These are phyloP conservation scores for Puya raimondii DNA, from an alignment of 176 grass and related monocot species.

Conservation along the genomic window DNA sequence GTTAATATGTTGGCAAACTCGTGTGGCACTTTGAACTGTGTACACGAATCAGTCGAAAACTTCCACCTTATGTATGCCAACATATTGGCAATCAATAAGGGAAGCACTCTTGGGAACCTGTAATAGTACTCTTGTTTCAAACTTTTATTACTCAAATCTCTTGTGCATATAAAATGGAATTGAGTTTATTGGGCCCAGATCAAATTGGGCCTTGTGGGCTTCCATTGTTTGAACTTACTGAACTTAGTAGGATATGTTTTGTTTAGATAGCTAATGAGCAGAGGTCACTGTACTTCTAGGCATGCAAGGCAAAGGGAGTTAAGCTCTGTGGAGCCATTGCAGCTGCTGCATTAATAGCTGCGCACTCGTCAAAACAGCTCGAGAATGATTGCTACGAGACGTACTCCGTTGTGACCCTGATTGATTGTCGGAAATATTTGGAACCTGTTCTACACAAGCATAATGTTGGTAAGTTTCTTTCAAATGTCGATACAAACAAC, in stretches of 20 bases:
- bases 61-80: too few relatives aligned
- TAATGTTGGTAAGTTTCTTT: conserved; percentile 43
- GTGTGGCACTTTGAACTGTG: too few relatives aligned
- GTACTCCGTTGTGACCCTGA: conserved; percentile 53
- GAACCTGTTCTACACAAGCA: conserved; percentile 47
- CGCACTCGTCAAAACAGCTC: conserved; percentile 44
- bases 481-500: background rate
- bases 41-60: too few relatives aligned
- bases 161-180: too few relatives aligned
- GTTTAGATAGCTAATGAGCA: background rate
- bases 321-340: conserved; percentile 58
- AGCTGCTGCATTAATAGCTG: conserved; percentile 55
- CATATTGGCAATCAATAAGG: too few relatives aligned
- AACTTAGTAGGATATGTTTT: background rate
- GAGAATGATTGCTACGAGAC: conserved; percentile 37
- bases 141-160: too few relatives aligned
- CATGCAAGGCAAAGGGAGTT: conserved; percentile 69
- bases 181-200: background rate
- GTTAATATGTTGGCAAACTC: too few relatives aligned
- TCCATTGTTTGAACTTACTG: background rate
- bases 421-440: conserved; percentile 67
- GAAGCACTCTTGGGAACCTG: too few relatives aligned
- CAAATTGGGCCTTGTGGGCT: background rate
- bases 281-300: conserved; percentile 30
- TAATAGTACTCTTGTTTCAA: too few relatives aligned